Evolutionary conservation across 139 green algal species (phyloP), one percentile per base, ranked within the genome.

Genomic region (Pseudopediastrum boryanum): DNA sequence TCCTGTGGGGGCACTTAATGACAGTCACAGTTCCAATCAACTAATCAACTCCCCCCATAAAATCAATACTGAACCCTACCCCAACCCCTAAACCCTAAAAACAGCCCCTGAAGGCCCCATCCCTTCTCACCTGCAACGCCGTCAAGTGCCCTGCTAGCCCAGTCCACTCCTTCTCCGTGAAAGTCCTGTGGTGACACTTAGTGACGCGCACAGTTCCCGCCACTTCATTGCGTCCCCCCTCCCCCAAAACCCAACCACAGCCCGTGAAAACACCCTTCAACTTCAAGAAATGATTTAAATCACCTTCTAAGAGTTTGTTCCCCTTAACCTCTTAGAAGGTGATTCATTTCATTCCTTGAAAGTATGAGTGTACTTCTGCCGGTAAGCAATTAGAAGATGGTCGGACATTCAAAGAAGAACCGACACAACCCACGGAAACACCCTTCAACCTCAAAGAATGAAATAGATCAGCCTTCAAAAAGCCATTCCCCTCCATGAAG

Each of bases 171-270:
- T 31, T 50, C 19, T 23, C 35, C 2, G 81, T 82, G 44, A 91
- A 91, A 0, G 74, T 77, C 36, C 81, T 81, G 70, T 86, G 79
- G 21, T 83, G 86, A 79, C 78, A 87, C 38, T 83, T 81, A 1
- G 75, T 82, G 36, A 88, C 77, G 2, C 48, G 33, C 5, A 90
- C 70, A 0, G 58, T 66, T 5, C 50, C 83, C 10, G 52, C 62
- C 39, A 88, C 83, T 63, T 81, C n/a, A n/a, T n/a, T n/a, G n/a
- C n/a, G n/a, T n/a, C n/a, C n/a, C n/a, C n/a, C n/a, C n/a, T n/a
- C n/a, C n/a, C n/a, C n/a, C n/a, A n/a, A n/a, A n/a, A n/a, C n/a
- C n/a, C n/a, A n/a, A n/a, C n/a, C n/a, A n/a, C n/a, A n/a, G n/a
- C n/a, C n/a, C n/a, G n/a, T n/a, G n/a, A n/a, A n/a, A n/a, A n/a